phyloP scores from a whole-genome alignment of 2,329 filamentous ascomycete genomes.

The Claviceps digitariae region DNA sequence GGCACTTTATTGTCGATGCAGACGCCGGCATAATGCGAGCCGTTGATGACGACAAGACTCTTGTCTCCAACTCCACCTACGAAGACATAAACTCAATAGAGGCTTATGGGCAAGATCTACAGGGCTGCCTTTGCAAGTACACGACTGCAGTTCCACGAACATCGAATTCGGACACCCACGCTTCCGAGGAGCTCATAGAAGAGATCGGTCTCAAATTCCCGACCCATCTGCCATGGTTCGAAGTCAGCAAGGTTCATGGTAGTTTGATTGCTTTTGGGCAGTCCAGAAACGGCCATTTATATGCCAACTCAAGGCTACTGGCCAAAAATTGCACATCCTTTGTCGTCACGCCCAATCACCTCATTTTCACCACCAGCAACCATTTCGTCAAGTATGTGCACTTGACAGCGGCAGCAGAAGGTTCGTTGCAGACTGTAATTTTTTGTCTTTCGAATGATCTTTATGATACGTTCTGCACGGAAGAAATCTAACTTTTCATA shows the following conservation, averaged over 20 bases:
- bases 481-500: neutral
- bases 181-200: conserved; percentile 11
- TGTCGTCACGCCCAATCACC: conserved; percentile 62
- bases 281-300: conserved; percentile 63
- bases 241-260: conserved; percentile 29
- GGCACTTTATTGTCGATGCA: conserved; percentile 13
- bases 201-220: conserved; percentile 26
- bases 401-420: conserved; percentile 45
- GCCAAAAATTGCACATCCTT: conserved; percentile 90
- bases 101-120: conserved; percentile 31
- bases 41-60: conserved; percentile 10
- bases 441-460: neutral
- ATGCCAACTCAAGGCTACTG: conserved; percentile 59
- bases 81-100: conserved; percentile 17
- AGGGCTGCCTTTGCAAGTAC: conserved; percentile 31
- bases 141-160: conserved; percentile 10
- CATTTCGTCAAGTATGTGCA: conserved; percentile 94
- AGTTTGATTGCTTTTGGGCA: conserved; percentile 45
- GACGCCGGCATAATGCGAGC: conserved; percentile 6
- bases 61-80: conserved; percentile 19
- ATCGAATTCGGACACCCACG: neutral
- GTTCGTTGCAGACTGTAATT: conserved; percentile 27
- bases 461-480: neutral
- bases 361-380: conserved; percentile 85
- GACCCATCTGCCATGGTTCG: conserved; percentile 38